phyloP scores from a whole-genome alignment of 441 rosid species.

The Iberis amara region DNA sequence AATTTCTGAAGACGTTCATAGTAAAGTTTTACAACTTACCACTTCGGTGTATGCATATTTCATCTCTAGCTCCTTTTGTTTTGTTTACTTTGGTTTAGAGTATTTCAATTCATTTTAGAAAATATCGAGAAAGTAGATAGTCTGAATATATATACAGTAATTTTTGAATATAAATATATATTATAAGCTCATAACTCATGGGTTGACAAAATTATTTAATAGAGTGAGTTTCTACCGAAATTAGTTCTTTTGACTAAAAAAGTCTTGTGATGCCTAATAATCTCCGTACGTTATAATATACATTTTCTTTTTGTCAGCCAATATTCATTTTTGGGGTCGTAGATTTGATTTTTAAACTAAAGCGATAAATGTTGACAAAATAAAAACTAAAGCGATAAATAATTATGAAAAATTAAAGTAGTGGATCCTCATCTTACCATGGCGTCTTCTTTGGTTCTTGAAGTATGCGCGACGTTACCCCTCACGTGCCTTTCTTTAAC shows the following conservation, averaged over 20 bases:
- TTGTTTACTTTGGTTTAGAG: not conserved
- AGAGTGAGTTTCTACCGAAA: slow-evolving; percentile 25
- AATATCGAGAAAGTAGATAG: no score
- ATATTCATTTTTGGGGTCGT: not conserved
- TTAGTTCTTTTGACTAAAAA: slow-evolving; percentile 12
- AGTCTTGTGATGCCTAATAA: slow-evolving; percentile 22
- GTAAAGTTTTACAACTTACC: not conserved
- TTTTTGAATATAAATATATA: not conserved
- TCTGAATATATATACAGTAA: not conserved
- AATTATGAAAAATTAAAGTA: slow-evolving; percentile 5
- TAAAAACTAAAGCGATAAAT: not conserved
- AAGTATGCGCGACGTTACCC: slow-evolving; percentile 19
- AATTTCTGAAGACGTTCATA: not conserved
- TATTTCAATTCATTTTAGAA: not conserved
- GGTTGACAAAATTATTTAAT: slow-evolving; percentile 14
- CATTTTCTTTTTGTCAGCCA: slow-evolving; percentile 6
- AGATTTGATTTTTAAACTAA: slow-evolving; percentile 1
- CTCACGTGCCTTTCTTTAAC: slow-evolving; percentile 26
- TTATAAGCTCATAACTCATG: not conserved
- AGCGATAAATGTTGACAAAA: not conserved
- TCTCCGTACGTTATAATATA: not conserved
- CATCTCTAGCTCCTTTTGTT: not conserved
- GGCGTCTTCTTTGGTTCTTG: slow-evolving; percentile 17
- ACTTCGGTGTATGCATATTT: not conserved
- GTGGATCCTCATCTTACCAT: slow-evolving; percentile 22